phyloP scores from a whole-genome alignment of 306 rosid genomes.

The Gillenia trifoliata region DNA sequence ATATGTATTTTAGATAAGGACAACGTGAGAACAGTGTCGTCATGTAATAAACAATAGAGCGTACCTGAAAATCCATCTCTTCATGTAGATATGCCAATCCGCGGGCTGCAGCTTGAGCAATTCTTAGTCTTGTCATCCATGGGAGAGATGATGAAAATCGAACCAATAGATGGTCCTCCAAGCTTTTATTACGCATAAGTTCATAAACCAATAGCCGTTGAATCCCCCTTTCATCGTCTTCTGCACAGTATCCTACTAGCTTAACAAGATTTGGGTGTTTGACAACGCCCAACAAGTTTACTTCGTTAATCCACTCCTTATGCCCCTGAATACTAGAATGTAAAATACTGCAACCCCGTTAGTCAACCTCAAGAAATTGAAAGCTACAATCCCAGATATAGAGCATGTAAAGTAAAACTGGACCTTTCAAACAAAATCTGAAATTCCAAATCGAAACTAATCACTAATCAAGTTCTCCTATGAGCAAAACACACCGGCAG shows the following conservation, averaged over 20 bases:
- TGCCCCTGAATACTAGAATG: constrained; percentile 87
- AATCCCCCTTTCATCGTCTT: constrained; percentile 98
- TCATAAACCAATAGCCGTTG: constrained; percentile 91
- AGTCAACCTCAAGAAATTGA: constrained; percentile 16
- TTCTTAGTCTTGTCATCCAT: constrained; percentile 67
- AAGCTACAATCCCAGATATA: not conserved
- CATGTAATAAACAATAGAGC: not conserved
- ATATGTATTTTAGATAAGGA: not conserved
- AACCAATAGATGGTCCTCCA: constrained; percentile 87
- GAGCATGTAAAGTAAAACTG: not conserved
- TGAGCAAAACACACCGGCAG: not conserved
- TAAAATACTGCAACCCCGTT: constrained; percentile 13
- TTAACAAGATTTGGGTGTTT: constrained; percentile 88
- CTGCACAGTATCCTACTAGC: constrained; percentile 91
- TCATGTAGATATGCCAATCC: constrained; percentile 95
- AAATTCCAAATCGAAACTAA: not conserved
- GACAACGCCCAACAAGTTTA: constrained; percentile 80
- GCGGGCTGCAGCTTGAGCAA: constrained; percentile 84
- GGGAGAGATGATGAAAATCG: constrained; percentile 55
- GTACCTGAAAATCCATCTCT: constrained; percentile 97
- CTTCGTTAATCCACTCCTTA: constrained; percentile 95
- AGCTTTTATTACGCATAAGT: constrained; percentile 76
- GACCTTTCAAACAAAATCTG: not conserved
- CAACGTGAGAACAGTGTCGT: not conserved
- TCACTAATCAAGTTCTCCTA: not conserved